A percentile compares a stretch with the other conserved stretches of the same genome.
phyloP scores from a whole-genome alignment of 2,329 filamentous ascomycete species.

The Sporothrix curviconia region DNA sequence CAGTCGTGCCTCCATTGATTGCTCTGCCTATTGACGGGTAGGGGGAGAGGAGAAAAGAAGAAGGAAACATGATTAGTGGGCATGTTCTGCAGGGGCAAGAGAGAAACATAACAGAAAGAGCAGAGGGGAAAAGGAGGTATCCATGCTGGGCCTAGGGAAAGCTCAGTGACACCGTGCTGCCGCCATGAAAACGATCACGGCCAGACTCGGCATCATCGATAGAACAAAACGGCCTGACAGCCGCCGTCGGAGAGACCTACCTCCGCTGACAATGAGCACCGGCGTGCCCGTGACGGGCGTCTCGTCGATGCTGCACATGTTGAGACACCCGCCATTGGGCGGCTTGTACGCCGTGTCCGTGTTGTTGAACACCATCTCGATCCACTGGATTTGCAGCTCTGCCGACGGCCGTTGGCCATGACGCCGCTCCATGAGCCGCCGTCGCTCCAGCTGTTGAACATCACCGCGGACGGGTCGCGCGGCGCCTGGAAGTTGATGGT shows the following conservation, averaged over 20 bases:
- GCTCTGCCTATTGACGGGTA: background rate
- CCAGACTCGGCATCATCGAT: background rate
- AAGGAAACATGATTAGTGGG: background rate
- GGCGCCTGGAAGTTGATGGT: constrained; percentile 44
- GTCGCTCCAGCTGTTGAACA: constrained; percentile 48
- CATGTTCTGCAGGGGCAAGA: background rate
- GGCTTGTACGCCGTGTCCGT: constrained; percentile 25
- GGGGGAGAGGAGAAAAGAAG: background rate
- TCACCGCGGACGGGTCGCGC: constrained; percentile 37
- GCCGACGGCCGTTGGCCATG: constrained; percentile 38
- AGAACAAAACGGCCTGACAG: too few relatives aligned
- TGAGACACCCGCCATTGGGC: constrained; percentile 23
- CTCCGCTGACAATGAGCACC: constrained; percentile 25
- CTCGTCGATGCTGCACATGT: constrained; percentile 35
- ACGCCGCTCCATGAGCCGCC: constrained; percentile 45
- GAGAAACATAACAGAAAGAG: too few relatives aligned
- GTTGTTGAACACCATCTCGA: constrained; percentile 42
- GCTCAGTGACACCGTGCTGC: background rate
- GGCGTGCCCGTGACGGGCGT: constrained; percentile 31
- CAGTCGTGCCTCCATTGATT: background rate
- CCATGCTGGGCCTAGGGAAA: background rate
- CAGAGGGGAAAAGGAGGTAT: too few relatives aligned
- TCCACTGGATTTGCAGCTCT: constrained; percentile 46
- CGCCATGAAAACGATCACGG: background rate
- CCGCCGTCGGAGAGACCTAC: background rate